A percentile compares a stretch with the other conserved stretches of the same genome.
Evolutionary conservation across 306 rosid genomes (phyloP).

Genomic region (Castanea sativa): DNA sequence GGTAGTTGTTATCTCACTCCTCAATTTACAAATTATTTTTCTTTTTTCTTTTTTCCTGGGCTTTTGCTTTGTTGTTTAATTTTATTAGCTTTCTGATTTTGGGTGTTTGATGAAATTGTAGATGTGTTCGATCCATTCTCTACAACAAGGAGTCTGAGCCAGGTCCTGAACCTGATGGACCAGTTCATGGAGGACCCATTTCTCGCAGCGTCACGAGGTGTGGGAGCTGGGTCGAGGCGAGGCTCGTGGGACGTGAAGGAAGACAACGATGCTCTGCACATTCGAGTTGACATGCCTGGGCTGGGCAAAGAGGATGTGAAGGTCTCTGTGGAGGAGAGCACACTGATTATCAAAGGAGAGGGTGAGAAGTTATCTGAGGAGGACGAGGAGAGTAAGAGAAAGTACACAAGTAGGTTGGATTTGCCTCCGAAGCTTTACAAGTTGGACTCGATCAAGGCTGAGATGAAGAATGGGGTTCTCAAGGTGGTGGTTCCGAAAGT

Average conservation of each 20-base stretch:
- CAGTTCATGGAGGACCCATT: slow-evolving; percentile 65
- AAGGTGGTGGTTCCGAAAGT: slow-evolving; percentile 57
- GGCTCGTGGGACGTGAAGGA: slow-evolving; percentile 70
- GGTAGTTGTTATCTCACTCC: slow-evolving; percentile 19
- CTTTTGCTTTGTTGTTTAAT: background rate
- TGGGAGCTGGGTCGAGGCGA: slow-evolving; percentile 52
- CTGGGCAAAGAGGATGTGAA: slow-evolving; percentile 64
- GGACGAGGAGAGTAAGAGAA: slow-evolving; percentile 30
- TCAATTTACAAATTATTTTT: no score
- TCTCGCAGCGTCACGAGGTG: slow-evolving; percentile 41
- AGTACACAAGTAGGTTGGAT: slow-evolving; percentile 56
- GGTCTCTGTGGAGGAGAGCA: slow-evolving; percentile 63
- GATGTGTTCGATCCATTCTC: slow-evolving; percentile 75
- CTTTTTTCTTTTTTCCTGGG: background rate
- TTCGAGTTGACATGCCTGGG: slow-evolving; percentile 81
- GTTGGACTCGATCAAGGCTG: slow-evolving; percentile 62
- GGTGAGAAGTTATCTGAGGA: slow-evolving; percentile 38
- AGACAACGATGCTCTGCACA: slow-evolving; percentile 39
- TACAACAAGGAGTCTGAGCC: slow-evolving; percentile 63
- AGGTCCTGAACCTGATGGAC: slow-evolving; percentile 77
- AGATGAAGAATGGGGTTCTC: slow-evolving; percentile 82
- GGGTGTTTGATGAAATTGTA: slow-evolving; percentile 11
- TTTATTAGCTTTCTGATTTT: background rate
- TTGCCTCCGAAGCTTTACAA: slow-evolving; percentile 50
- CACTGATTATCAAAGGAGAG: slow-evolving; percentile 58